Evolutionary conservation across 2,329 filamentous ascomycete genomes (phyloP), one percentile per base, ranked within the genome.

Genomic region (Rosellinia necatrix): DNA sequence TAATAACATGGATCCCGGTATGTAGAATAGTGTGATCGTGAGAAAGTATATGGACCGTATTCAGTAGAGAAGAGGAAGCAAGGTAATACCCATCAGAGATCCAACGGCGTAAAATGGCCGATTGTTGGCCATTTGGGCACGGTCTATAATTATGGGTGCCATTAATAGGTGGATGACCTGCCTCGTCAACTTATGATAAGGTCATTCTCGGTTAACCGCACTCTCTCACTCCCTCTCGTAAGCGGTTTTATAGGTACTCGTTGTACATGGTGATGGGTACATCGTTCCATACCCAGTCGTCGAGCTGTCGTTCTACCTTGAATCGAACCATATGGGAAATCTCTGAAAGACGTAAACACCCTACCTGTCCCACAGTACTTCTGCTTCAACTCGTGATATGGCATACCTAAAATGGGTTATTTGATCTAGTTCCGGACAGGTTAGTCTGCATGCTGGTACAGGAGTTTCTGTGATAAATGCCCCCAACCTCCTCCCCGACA

Each of bases 101-200:
- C n/a, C n/a, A n/a, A n/a, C n/a, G n/a, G n/a, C n/a, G n/a, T n/a
- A n/a, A n/a, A n/a, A n/a, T n/a, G n/a, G n/a, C n/a, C n/a, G n/a
- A n/a, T n/a, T n/a, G 22, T 48, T 55, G 25, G 8, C 35, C 15
- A 13, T n/a, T n/a, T n/a, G n/a, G n/a, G n/a, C n/a, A n/a, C n/a
- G n/a, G n/a, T n/a, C n/a, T n/a, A n/a, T 15, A 24, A 7, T 42
- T 6, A 7, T 25, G 13, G 42, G 41, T 34, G 13, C 37, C 19
- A 52, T 59, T 59, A 52, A 52, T 25, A 56, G 17, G 56, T 52
- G 56, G 56, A 59, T 52, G 56, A 52, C 43, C 56, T 52, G 52
- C 56, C 37, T 15, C 17, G 3, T 22, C 10, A 17, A 44, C 15
- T 30, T n/a, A 17, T 41, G 41, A 50, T 8, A 22, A 41, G 17